Percentiles rank a stretch among this genome's conserved stretches.
Conservation (phyloP, 2,329 filamentous ascomycete genomes). For the Rhytidhysteron rufulum region DNA sequence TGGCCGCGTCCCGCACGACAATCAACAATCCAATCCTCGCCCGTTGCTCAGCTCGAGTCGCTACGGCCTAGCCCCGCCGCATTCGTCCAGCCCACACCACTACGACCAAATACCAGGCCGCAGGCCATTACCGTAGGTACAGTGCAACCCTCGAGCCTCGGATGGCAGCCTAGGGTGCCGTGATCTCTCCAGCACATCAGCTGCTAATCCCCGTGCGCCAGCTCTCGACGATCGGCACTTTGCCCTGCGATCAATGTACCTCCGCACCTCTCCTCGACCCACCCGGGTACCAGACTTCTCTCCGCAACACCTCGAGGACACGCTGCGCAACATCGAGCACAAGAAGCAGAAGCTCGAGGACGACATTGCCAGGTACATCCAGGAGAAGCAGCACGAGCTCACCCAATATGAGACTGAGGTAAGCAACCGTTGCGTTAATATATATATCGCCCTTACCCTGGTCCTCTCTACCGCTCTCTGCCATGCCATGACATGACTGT, state of each 20-base stretch:
- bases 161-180: background rate
- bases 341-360: constrained; percentile 33
- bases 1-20: no score
- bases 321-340: constrained; percentile 30
- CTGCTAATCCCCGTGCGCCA: background rate
- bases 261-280: constrained; percentile 23
- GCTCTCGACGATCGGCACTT: background rate
- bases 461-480: background rate
- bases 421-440: constrained; percentile 3
- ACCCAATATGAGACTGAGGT: constrained; percentile 29
- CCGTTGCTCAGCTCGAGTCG: background rate
- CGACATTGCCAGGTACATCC: constrained; percentile 32
- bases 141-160: background rate
- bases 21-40: background rate
- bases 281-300: constrained; percentile 30
- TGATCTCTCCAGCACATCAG: background rate
- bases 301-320: constrained; percentile 26
- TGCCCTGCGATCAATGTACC: constrained; percentile 23
- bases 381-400: constrained; percentile 30
- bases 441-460: background rate
- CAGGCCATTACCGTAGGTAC: background rate
- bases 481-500: no score
- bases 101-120: background rate
- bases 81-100: background rate
- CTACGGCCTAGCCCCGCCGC: background rate